Conservation (phyloP, 805 yeast genomes). For the Cyberlindnera sargentensis region DNA sequence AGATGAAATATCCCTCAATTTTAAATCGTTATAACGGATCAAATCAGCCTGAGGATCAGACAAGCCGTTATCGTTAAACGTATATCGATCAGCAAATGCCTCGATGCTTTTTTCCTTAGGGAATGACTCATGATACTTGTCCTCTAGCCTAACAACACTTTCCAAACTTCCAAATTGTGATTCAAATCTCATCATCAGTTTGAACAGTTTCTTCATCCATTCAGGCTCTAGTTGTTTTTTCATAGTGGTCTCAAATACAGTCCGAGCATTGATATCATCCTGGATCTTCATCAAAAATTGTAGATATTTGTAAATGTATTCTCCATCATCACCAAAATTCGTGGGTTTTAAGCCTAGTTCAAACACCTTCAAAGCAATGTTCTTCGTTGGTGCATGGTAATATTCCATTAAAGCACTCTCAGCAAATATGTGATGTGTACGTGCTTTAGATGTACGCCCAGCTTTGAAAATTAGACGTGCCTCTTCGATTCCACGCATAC, state of each 20-base stretch:
- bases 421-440: conserved; percentile 71
- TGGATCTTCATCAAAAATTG: conserved; percentile 62
- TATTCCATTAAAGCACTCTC: conserved; percentile 81
- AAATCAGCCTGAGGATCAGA: conserved; percentile 16
- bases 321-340: conserved; percentile 44
- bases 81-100: conserved; percentile 31
- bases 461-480: conserved; percentile 67
- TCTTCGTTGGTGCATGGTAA: conserved; percentile 46
- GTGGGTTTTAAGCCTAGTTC: conserved; percentile 64
- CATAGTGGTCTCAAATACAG: conserved; percentile 72
- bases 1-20: conserved; percentile 2
- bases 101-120: conserved; percentile 43
- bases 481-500: conserved; percentile 59
- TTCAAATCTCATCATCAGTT: conserved; percentile 60
- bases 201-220: conserved; percentile 41
- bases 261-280: conserved; percentile 67
- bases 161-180: conserved; percentile 62
- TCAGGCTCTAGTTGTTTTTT: conserved; percentile 20
- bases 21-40: conserved; percentile 24
- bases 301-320: conserved; percentile 61
- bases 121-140: conserved; percentile 57
- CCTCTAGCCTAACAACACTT: conserved; percentile 59
- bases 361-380: conserved; percentile 65
- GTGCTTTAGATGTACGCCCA: conserved; percentile 48
- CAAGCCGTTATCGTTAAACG: conserved; percentile 22